phyloP scores from a whole-genome alignment of 2,329 filamentous ascomycete species.

The Fusarium sp. region DNA sequence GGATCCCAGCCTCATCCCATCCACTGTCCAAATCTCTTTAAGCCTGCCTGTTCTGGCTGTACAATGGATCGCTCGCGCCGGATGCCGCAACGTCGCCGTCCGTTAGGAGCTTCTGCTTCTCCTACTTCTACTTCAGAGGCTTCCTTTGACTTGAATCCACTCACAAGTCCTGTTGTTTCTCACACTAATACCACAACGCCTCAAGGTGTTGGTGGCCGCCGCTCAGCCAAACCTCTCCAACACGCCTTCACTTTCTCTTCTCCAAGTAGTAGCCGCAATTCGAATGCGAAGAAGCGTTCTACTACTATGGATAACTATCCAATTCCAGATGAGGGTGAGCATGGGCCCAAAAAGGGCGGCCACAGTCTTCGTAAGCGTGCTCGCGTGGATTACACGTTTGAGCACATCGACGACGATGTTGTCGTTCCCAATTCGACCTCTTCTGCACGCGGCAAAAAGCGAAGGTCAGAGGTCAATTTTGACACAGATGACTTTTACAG shows the following conservation, averaged over 20 bases:
- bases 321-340: conserved; percentile 59
- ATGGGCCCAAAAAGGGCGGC: conserved; percentile 67
- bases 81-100: conserved; percentile 50
- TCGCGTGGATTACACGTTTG: conserved; percentile 68
- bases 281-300: conserved; percentile 56
- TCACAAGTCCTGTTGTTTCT: conserved; percentile 50
- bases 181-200: conserved; percentile 50
- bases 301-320: conserved; percentile 56
- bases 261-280: conserved; percentile 46
- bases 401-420: conserved; percentile 64
- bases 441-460: conserved; percentile 52
- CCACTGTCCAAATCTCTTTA: not conserved
- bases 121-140: conserved; percentile 50
- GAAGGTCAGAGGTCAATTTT: conserved; percentile 51
- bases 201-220: conserved; percentile 47
- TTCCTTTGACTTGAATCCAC: conserved; percentile 48
- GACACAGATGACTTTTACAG: conserved; percentile 50
- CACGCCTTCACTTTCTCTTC: conserved; percentile 55
- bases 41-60: conserved; percentile 45
- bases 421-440: conserved; percentile 51
- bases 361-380: conserved; percentile 68
- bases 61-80: conserved; percentile 56
- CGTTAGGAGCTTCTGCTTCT: conserved; percentile 49
- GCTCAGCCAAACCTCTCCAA: conserved; percentile 52
- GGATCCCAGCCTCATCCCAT: conserved; percentile 41